Conservation (phyloP, 345 rosid genomes). For the Eucalyptus albens region DNA sequence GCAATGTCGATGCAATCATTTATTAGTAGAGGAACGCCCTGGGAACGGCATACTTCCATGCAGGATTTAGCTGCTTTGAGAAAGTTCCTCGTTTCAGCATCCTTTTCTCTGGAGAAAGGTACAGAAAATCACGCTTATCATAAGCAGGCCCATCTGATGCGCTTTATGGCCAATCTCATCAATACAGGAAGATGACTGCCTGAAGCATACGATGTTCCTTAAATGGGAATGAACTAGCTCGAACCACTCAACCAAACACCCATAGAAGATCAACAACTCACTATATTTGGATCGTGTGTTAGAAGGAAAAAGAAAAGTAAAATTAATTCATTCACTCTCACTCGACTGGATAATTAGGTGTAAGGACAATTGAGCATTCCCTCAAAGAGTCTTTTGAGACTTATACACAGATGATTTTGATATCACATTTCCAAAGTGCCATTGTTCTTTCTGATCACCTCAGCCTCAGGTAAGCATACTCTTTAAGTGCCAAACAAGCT, state of each 20-base stretch:
- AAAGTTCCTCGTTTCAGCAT: conserved; percentile 49
- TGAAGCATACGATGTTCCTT: not conserved
- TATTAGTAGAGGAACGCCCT: conserved; percentile 57
- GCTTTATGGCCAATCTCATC: not conserved
- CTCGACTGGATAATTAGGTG: not conserved
- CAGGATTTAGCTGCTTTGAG: conserved; percentile 68
- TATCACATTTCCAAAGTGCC: not conserved
- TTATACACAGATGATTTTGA: not conserved
- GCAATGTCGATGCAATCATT: conserved; percentile 86
- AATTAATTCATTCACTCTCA: not conserved
- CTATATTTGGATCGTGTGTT: not conserved
- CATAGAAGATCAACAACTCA: not conserved
- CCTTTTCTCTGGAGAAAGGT: conserved; percentile 50
- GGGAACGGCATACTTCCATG: conserved; percentile 36
- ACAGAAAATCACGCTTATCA: not conserved
- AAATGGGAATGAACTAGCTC: not conserved
- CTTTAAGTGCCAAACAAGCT: not conserved
- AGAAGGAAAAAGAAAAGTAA: not conserved
- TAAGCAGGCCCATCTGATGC: not conserved
- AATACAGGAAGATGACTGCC: not conserved
- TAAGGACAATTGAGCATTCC: not conserved
- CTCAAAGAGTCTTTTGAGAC: not conserved
- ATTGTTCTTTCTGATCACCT: not conserved
- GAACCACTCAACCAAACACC: not conserved
- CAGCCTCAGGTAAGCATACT: not conserved